Evolutionary conservation across 2,329 filamentous ascomycete genomes (phyloP), one percentile per base, ranked within the genome.

Genomic region (Geosmithia putterillii): DNA sequence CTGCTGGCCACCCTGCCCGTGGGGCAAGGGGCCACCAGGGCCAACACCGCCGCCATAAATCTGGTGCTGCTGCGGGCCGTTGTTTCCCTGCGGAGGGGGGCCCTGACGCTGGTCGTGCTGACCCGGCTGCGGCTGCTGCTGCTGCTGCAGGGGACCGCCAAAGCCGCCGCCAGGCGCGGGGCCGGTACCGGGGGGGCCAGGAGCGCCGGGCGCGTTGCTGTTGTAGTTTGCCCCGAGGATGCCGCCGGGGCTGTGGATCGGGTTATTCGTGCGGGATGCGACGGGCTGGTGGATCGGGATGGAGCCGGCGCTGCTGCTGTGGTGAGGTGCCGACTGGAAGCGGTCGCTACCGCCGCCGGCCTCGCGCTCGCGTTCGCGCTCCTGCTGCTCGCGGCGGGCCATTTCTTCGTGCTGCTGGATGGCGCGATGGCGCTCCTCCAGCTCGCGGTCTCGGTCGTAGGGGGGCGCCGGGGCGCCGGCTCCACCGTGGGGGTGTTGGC

Each of bases 221-320:
- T 80, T 79, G 52, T 87, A 79, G 51, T 81, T 86, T n/a, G n/a
- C n/a, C 8, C 82, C 77, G 35, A 96, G 76, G 32, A 96, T 73
- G 8, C 90, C 90, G 51, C 92, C 90, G 2, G 90, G 90, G 39
- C 88, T 94, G 58, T 95, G 90, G 45, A 95, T 94, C 42, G 86
- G 83, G 49, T 81, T 83, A 45, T 83, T 66, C 48, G 87, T 70
- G 63, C 89, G 71, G 57, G 88, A 79, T 48, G 90, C 90, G 46
- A 95, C 88, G 5, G 90, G 90, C 61, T 96, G 90, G 63, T 96
- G 90, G 53, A 96, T 82, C 44, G 89, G 87, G 44, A 95, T 86
- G 3, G 89, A 87, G 45, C 83, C 86, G 35, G 86, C 81, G 57
- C 86, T 89, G 63, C 83, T 92, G 21, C 22, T 28, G 61, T 95